Base-by-base conservation (phyloP, 192 early-diverging fungal species). In the Coemansia sp. region DNA sequence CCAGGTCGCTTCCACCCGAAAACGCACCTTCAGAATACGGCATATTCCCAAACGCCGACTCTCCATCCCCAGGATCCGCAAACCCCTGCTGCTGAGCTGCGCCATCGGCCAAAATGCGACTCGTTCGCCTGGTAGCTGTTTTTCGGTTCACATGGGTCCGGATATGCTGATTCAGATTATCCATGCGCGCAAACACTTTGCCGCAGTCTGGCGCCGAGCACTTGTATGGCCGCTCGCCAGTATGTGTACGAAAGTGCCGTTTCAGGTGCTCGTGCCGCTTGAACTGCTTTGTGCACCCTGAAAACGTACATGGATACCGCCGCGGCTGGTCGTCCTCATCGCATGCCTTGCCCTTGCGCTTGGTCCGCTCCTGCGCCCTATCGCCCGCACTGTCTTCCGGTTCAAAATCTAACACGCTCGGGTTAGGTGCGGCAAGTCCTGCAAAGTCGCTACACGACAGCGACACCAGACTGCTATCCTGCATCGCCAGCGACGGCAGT, bases 181-280 rank as follows among this genome's bases (percentile, higher is more conserved):
- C 91, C 35, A 86, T 87, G n/a, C 89, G 84, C 24, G 88, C 87
- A 81, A 92, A 92, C 41, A 73, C 81, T 65, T 90, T 91, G 27
- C 75, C 85, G 56, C 90, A 92, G 39, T 83, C 88, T 9, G 83
- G 76, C 2, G 86, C 81, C 10, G 68, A 66, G 57, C 90, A 92
- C 41, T 82, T 67, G 78, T 88, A 90, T 1, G 90, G 90, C 48
- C 85, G 83, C 69, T 92, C 90, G 29, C 90, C 90, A 12, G 88
- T 92, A 63, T 92, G 89, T 0, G 86, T 89, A 2, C 88, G 84
- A 50, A 87, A 80, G 65, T 92, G 90, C 27, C 89, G 84, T 51
- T 86, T 91, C 67, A 89, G 83, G 59, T 92, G 90, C 71, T 90
- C 90, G 12, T 88, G 79, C 27, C 90, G 87, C 52, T 86, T 84